Evolutionary conservation across 148 eudicot species (phyloP).

Genomic region (Cornus florida): DNA sequence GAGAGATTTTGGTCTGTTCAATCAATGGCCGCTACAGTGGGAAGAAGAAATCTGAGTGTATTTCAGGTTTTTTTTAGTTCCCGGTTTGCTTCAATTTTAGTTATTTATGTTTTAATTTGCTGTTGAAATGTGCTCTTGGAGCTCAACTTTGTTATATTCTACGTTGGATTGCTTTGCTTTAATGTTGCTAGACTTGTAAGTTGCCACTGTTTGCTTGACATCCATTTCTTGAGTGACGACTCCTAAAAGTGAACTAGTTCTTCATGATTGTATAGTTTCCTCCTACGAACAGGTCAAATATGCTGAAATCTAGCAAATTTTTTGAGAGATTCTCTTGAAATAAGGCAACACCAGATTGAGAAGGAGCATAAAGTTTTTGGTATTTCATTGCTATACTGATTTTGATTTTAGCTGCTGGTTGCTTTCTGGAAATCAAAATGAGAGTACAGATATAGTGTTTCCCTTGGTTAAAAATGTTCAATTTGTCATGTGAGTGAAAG

Average conservation of each 20-base stretch:
- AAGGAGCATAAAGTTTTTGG: neutral
- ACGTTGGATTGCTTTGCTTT: constrained; percentile 29
- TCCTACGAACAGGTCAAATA: neutral
- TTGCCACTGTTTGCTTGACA: constrained; percentile 12
- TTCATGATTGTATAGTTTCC: too few relatives aligned
- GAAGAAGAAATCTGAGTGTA: constrained; percentile 42
- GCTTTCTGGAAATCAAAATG: constrained; percentile 4
- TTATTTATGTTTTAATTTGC: constrained; percentile 18
- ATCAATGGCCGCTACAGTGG: constrained; percentile 14
- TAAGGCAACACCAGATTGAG: neutral
- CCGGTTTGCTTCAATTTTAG: constrained; percentile 25
- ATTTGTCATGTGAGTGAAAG: constrained; percentile 24
- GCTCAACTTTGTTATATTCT: constrained; percentile 26
- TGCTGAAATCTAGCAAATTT: neutral
- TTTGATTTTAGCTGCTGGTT: constrained; percentile 6
- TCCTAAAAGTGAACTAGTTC: neutral
- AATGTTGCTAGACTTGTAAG: constrained; percentile 30
- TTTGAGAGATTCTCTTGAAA: neutral
- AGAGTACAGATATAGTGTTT: constrained; percentile 1
- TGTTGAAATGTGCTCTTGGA: constrained; percentile 33
- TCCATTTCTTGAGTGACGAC: neutral
- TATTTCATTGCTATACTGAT: constrained; percentile 4
- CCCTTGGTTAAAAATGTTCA: constrained; percentile 22
- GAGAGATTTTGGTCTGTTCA: neutral
- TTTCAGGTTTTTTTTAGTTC: constrained; percentile 48